Conservation (phyloP, 2,329 filamentous ascomycete species). For the Cryphonectria naterciae region DNA sequence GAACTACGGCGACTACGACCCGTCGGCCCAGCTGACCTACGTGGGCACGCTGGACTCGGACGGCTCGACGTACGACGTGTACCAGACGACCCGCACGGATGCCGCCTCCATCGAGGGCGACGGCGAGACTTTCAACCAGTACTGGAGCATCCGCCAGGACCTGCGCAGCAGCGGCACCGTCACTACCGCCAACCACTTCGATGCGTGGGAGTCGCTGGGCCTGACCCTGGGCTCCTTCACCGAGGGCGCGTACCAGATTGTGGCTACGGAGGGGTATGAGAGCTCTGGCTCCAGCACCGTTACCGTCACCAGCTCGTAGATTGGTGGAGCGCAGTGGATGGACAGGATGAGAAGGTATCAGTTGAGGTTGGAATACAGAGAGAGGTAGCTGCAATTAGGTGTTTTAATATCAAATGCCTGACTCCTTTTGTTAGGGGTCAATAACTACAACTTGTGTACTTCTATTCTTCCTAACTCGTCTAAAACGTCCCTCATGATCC, state of each 20-base stretch:
- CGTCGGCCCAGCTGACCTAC: constrained; percentile 40
- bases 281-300: constrained; percentile 53
- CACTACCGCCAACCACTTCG: constrained; percentile 54
- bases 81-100: constrained; percentile 42
- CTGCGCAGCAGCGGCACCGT: constrained; percentile 56
- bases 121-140: constrained; percentile 55
- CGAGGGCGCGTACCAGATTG: constrained; percentile 50
- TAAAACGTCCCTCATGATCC: not conserved
- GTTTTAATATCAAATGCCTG: not conserved
- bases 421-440: not conserved
- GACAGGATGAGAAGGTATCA: not conserved
- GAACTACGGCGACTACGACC: constrained; percentile 48
- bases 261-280: constrained; percentile 57
- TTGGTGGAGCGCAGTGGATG: not conserved
- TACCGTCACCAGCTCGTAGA: constrained; percentile 31
- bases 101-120: constrained; percentile 52
- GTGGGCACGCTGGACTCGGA: constrained; percentile 41
- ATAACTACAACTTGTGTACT: too few species aligned
- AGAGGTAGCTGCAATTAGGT: not conserved
- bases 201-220: constrained; percentile 52
- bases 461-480: not conserved
- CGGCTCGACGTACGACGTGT: constrained; percentile 43
- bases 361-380: not conserved
- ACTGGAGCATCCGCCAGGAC: constrained; percentile 52
- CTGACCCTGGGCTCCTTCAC: constrained; percentile 51